phyloP scores from a whole-genome alignment of 345 rosid genomes.

The Bruguiera gymnorhiza region DNA sequence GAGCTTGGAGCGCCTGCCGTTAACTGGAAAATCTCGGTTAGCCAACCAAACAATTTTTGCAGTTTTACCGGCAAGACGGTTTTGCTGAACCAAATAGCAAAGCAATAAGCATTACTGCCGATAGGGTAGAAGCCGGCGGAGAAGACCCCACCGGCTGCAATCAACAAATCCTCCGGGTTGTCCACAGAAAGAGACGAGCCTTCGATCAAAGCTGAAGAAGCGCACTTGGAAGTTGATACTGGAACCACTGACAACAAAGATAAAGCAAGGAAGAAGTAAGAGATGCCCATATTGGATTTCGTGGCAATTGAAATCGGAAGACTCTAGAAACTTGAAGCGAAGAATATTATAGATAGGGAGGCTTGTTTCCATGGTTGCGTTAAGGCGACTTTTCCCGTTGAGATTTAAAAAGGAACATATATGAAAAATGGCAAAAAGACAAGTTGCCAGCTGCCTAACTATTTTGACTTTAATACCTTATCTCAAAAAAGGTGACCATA shows the following conservation, averaged over 20 bases:
- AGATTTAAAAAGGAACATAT: no score
- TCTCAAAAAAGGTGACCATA: no score
- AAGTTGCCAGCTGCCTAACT: no score
- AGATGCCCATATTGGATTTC: not conserved
- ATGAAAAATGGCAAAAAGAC: no score
- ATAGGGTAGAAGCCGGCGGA: constrained; percentile 34
- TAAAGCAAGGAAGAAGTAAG: not conserved
- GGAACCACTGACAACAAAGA: not conserved
- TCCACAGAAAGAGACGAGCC: no score
- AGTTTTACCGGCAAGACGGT: not conserved
- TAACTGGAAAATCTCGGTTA: constrained; percentile 37
- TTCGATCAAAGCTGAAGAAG: not conserved
- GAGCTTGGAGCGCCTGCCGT: constrained; percentile 39
- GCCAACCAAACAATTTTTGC: constrained; percentile 38
- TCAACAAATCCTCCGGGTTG: constrained; percentile 10
- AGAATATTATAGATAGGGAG: no score
- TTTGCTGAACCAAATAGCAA: constrained; percentile 34
- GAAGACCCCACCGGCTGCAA: constrained; percentile 24
- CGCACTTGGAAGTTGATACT: not conserved
- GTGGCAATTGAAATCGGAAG: not conserved
- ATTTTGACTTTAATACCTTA: no score
- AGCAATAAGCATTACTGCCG: constrained; percentile 30
- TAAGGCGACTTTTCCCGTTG: no score
- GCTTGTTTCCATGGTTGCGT: no score
- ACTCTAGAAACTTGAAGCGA: no score